These are phyloP conservation scores for Gamsiella multidivaricata DNA, from an alignment of 192 early-diverging fungal species.

Conservation along the genomic window DNA sequence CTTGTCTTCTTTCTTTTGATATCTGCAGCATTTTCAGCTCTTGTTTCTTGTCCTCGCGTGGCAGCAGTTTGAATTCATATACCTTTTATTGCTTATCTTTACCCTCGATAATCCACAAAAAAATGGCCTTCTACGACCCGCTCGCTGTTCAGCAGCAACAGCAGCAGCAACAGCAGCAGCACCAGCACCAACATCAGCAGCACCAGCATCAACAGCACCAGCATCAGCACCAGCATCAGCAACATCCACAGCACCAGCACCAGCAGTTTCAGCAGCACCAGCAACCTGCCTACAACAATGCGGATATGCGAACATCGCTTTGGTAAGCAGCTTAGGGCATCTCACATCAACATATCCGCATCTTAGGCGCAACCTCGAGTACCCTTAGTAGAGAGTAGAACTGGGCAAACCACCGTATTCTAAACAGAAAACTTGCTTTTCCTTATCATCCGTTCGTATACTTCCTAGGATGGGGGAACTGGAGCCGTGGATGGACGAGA, in stretches of 20 bases:
- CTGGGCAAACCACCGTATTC: too few relatives aligned
- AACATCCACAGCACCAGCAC: conserved; percentile 13
- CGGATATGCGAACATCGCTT: neutral
- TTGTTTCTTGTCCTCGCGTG: too few relatives aligned
- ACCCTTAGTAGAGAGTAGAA: too few relatives aligned
- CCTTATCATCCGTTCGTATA: too few relatives aligned
- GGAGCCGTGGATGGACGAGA: conserved; percentile 98
- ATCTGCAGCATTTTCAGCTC: conserved; percentile 26
- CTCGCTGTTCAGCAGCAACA: conserved; percentile 45
- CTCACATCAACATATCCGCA: neutral
- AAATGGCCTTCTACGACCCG: conserved; percentile 48
- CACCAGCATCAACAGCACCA: conserved; percentile 24
- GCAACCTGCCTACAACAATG: conserved; percentile 7
- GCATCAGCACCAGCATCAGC: conserved; percentile 5
- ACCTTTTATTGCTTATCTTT: neutral
- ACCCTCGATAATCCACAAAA: neutral
- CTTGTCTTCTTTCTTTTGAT: conserved; percentile 2
- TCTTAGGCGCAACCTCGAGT: neutral
- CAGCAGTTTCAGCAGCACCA: conserved; percentile 15
- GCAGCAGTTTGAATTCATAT: too few relatives aligned
- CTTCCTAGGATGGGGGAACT: conserved; percentile 92
- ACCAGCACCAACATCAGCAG: conserved; percentile 16
- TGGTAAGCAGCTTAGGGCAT: neutral
- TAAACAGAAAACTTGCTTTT: too few relatives aligned
- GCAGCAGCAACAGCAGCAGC: conserved; percentile 39